Base-by-base conservation (phyloP, 257 asterid genomes). In the Plantago elongata region DNA sequence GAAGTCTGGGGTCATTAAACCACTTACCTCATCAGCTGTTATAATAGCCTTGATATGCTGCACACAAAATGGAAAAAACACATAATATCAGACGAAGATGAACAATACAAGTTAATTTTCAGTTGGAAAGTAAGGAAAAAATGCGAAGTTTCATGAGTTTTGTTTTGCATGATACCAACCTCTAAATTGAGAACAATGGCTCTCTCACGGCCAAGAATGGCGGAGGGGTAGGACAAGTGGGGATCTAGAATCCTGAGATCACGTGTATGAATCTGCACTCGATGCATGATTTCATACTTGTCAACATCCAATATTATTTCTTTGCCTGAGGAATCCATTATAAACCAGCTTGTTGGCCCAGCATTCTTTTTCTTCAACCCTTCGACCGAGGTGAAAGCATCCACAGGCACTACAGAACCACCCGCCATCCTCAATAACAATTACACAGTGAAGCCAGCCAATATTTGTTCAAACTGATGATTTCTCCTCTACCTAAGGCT, bases 231-330 rank as follows among this genome's bases (percentile, higher is more conserved):
- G 4, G 88, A 82, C 54, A 88, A 62, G 11, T 84, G 79, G 14
- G 98, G 98, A 68, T 91, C 96, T 47, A 88, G 80, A 57, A 88
- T 91, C 8, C 96, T 88, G 55, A 88, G 94, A 78, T 91, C 95
- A 43, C 98, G 96, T 0, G 96, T 93, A 74, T 87, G 95, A 12
- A 90, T 87, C 80, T 84, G 92, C 64, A 83, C 93, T 45, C 96
- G 92, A 62, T 85, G 95, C 96, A 90, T 90, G 81, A 90, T 87
- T 34, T 80, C 83, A 54, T 87, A 87, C 62, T 90, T 90, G 59
- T 90, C 95, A 5, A 81, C 93, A 64, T 87, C 95, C 48, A 90
- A 55, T 0, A 79, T 45, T 7, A 63, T 54, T 55, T 90, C 96
- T 11, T 76, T 56, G 13, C 97, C 97, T 11, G 78, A 68, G 10